Conservation (phyloP, 306 rosid genomes). For the Quercus engelmannii region DNA sequence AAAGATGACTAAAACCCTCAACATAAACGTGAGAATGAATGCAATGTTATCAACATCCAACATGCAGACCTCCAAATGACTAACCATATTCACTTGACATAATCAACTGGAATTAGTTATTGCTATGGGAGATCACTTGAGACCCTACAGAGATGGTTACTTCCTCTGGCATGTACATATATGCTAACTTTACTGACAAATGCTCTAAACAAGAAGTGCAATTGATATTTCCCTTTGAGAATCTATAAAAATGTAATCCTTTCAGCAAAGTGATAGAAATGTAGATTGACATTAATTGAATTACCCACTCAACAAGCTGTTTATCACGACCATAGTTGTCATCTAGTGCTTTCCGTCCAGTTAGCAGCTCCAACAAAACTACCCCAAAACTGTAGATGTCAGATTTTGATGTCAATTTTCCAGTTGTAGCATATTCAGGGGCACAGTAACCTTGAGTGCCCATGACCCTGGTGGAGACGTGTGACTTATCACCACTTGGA, state of each 20-base stretch:
- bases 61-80: background rate
- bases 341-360: conserved; percentile 60
- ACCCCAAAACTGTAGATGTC: conserved; percentile 77
- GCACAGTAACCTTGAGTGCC: conserved; percentile 83
- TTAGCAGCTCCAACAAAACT: conserved; percentile 60
- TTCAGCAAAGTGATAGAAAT: background rate
- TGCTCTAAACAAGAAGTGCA: background rate
- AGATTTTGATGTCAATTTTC: conserved; percentile 57
- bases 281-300: background rate
- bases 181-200: background rate
- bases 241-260: background rate
- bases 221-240: background rate
- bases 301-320: conserved; percentile 57
- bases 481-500: conserved; percentile 59
- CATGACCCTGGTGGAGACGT: conserved; percentile 71
- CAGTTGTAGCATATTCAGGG: conserved; percentile 64
- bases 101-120: background rate
- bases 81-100: background rate
- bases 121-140: background rate
- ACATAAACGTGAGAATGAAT: background rate
- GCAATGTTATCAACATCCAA: background rate
- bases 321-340: conserved; percentile 23
- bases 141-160: background rate
- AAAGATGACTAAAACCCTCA: background rate
- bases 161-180: conserved; percentile 3